Base-by-base conservation (phyloP, 148 eudicot species). In the Amaranthus cruentus region DNA sequence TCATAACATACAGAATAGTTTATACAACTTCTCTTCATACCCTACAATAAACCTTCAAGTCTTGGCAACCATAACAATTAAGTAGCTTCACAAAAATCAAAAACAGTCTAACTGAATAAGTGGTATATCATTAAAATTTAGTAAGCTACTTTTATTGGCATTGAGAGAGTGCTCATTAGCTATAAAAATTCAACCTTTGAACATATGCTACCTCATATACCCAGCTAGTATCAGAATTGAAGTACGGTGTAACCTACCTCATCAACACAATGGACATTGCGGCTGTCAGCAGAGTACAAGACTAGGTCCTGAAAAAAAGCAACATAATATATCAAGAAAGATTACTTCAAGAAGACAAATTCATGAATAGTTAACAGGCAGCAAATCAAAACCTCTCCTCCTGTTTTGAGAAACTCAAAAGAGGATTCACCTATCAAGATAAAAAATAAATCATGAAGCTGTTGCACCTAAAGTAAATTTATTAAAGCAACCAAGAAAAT, bases 271-370 rank as follows among this genome's bases (percentile, higher is more conserved):
- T 95, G 99, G 75, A 85, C 67, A 77, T 95, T 95, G 73, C 79
- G 83, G 71, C 80, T 72, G 80, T 95, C 99, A 70, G 97, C 99
- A 67, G 99, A 86, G 85, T 95, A 95, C 70, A 95, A 75, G 58
- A 90, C 69, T 71, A 83, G 88, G 80, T 95, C 99, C 98, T 94
- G 80, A 44, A 57, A 64, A 78, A 58, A 77, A 12, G 49, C 57
- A 58, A 74, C 61, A 55, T 15, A 11, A 71, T 54, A 28, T 68
- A 68, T 75, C 72, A 78, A 7, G 61, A 78, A 52, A 38, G 63
- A 46, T 38, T 68, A 70, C 38, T 60, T 47, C 6, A 7, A 72
- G 49, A 71, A 64, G n/a, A 53, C 60, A 50, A 49, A 70, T 71
- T 42, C 47, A 55, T 9, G 47, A 71, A 21, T 12, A 15, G 42